Conservation (phyloP, 441 rosid species). For the Euphorbia corollata region DNA sequence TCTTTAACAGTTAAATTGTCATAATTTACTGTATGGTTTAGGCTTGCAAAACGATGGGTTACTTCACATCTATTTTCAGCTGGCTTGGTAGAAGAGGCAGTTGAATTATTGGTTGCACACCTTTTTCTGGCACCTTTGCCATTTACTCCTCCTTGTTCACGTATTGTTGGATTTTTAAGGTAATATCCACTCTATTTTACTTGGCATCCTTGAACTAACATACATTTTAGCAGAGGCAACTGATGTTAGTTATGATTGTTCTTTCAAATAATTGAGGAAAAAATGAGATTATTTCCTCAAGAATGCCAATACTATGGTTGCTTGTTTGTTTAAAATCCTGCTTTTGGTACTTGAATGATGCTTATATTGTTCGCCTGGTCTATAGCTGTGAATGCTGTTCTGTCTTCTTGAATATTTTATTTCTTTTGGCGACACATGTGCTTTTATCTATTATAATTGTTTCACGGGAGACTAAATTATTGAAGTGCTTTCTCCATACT, state of each 20-base stretch:
- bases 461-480: not conserved
- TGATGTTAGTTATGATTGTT: not conserved
- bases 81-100: constrained; percentile 77
- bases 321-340: not conserved
- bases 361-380: not conserved
- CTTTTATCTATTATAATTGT: not conserved
- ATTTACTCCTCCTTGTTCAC: constrained; percentile 69
- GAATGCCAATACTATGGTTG: not conserved
- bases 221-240: not conserved
- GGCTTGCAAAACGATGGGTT: constrained; percentile 96
- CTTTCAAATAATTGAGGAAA: not conserved
- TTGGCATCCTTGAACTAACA: constrained; percentile 3
- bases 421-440: not conserved
- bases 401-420: not conserved
- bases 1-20: not conserved
- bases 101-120: constrained; percentile 76
- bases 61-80: constrained; percentile 87
- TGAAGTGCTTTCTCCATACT: not conserved
- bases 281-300: not conserved
- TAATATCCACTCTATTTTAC: constrained; percentile 21
- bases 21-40: constrained; percentile 21
- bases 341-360: not conserved
- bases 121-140: constrained; percentile 76
- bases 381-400: not conserved
- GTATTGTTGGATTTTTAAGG: constrained; percentile 84